Conservation (phyloP, 1,284 basidiomycete genomes). For the Rhodotorula sp. region DNA sequence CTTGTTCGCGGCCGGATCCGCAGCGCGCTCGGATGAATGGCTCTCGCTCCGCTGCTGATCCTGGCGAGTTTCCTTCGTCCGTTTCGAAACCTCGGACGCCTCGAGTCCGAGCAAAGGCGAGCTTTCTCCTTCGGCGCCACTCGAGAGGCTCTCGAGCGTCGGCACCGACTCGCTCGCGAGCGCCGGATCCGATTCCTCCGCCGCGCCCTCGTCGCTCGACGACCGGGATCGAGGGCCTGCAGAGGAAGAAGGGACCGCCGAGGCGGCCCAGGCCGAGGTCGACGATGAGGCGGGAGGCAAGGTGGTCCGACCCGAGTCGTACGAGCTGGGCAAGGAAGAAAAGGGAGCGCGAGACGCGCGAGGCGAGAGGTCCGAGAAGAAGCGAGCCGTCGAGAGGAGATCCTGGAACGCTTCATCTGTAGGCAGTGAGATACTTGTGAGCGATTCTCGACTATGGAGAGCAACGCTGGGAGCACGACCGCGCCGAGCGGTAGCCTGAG, state of each 20-base stretch:
- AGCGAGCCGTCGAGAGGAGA: constrained; percentile 23
- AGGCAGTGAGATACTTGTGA: no score
- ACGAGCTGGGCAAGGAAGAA: constrained; percentile 7
- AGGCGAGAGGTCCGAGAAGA: constrained; percentile 31
- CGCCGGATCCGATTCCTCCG: constrained; percentile 16
- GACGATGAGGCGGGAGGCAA: not conserved
- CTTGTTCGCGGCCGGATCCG: not conserved
- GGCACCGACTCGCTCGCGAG: constrained; percentile 23
- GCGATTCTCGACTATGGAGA: no score
- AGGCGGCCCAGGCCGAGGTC: not conserved
- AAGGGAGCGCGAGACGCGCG: constrained; percentile 3
- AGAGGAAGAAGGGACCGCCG: not conserved
- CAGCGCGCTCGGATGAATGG: not conserved
- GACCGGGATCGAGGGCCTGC: not conserved
- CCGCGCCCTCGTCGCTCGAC: not conserved
- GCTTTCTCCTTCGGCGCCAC: constrained; percentile 4
- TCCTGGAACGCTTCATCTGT: constrained; percentile 28
- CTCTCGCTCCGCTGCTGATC: not conserved
- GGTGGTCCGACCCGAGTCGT: constrained; percentile 8
- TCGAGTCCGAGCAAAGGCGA: not conserved
- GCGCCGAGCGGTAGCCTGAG: no score
- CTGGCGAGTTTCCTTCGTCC: not conserved
- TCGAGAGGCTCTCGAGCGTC: constrained; percentile 21
- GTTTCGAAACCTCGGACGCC: no score
- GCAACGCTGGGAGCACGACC: not conserved